A percentile compares a stretch with the other conserved stretches of the same genome.
phyloP scores from a whole-genome alignment of 2,329 filamentous ascomycete genomes.

The Cladosporium halotolerans region DNA sequence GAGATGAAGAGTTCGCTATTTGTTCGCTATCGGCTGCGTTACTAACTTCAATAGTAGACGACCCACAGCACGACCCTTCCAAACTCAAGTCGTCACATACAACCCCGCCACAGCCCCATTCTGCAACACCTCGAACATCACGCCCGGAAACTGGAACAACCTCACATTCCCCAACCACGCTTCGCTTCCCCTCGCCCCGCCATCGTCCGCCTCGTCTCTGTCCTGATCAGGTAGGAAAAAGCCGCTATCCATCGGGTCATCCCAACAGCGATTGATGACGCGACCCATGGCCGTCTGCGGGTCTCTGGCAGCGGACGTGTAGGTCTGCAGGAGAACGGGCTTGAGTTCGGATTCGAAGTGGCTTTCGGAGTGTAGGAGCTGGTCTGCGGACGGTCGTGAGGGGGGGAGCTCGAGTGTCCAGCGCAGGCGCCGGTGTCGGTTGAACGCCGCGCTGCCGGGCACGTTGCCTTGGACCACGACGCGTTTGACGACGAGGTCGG shows the following conservation, averaged over 20 bases:
- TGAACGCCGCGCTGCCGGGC: slow-evolving; percentile 93
- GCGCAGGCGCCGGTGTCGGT: slow-evolving; percentile 80
- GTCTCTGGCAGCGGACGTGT: slow-evolving; percentile 46
- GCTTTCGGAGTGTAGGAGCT: slow-evolving; percentile 66
- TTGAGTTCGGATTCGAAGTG: slow-evolving; percentile 66
- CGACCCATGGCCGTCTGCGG: slow-evolving; percentile 45
- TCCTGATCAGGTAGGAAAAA: slow-evolving; percentile 30
- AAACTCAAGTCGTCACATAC: slow-evolving; percentile 3
- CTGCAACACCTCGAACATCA: slow-evolving; percentile 93
- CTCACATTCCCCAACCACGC: slow-evolving; percentile 65
- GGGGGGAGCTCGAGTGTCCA: slow-evolving; percentile 57
- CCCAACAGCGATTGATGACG: slow-evolving; percentile 34
- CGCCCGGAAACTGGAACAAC: slow-evolving; percentile 84
- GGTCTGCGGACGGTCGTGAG: slow-evolving; percentile 32
- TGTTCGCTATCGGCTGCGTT: neutral
- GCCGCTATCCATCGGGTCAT: slow-evolving; percentile 25
- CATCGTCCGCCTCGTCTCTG: slow-evolving; percentile 30
- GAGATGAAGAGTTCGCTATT: too few relatives aligned
- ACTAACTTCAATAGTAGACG: neutral
- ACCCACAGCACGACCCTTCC: neutral
- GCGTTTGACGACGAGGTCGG: slow-evolving; percentile 75
- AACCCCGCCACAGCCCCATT: slow-evolving; percentile 64
- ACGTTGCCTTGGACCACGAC: slow-evolving; percentile 92
- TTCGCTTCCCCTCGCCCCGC: slow-evolving; percentile 36
- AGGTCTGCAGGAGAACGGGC: slow-evolving; percentile 23